Conservation (phyloP, 495 filamentous ascomycete species). For the Podospora fimiseda region DNA sequence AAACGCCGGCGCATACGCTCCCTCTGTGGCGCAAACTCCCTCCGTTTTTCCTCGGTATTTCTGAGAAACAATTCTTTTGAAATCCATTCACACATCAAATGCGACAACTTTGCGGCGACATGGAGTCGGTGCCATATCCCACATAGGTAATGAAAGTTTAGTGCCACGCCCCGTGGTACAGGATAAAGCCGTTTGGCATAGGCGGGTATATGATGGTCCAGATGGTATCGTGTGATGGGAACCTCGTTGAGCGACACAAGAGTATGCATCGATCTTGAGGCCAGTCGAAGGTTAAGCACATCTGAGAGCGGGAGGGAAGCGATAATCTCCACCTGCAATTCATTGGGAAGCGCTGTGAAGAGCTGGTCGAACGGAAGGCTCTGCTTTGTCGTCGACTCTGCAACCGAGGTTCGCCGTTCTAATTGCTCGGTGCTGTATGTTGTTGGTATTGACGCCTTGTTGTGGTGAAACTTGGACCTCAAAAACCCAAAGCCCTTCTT, state of each 20-base stretch:
- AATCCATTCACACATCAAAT: conserved; percentile 49
- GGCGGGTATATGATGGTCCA: conserved; percentile 45
- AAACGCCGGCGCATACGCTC: conserved; percentile 51
- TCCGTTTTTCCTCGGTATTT: conserved; percentile 40
- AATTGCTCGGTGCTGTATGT: conserved; percentile 8
- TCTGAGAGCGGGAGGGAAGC: conserved; percentile 48
- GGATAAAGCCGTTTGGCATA: conserved; percentile 51
- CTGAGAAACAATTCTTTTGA: conserved; percentile 51
- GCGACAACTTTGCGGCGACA: conserved; percentile 48
- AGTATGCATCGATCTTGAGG: conserved; percentile 47
- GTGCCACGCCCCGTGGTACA: conserved; percentile 30
- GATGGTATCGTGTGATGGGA: conserved; percentile 50
- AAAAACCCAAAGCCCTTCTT: conserved; percentile 27
- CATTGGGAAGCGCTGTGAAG: conserved; percentile 46
- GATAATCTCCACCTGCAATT: conserved; percentile 52
- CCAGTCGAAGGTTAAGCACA: conserved; percentile 45
- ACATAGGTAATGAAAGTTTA: conserved; percentile 51
- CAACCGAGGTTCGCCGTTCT: conserved; percentile 17
- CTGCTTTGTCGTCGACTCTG: conserved; percentile 13
- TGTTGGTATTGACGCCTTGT: conserved; percentile 5
- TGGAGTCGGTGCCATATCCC: conserved; percentile 54
- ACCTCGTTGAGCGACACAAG: conserved; percentile 51
- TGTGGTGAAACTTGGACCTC: conserved; percentile 23
- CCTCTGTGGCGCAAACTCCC: conserved; percentile 47
- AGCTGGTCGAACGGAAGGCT: conserved; percentile 40